Evolutionary conservation across 2,329 filamentous ascomycete genomes (phyloP).

Genomic region (Cytospora schulzeri): DNA sequence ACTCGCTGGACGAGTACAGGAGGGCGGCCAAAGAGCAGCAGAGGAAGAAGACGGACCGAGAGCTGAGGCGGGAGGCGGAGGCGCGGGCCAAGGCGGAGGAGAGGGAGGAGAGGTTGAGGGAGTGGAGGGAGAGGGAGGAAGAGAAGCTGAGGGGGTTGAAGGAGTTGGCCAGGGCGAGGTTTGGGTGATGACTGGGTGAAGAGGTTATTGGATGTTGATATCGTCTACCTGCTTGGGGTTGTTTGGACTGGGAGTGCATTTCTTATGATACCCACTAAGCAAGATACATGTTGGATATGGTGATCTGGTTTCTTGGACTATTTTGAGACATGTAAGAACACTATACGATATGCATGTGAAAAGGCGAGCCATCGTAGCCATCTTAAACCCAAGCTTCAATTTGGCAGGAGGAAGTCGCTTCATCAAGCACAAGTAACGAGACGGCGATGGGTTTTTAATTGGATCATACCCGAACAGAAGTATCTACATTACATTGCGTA

Average conservation of each 20-base stretch:
- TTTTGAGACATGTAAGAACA: neutral
- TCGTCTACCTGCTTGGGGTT: neutral
- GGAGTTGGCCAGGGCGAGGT: conserved; percentile 77
- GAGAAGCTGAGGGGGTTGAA: conserved; percentile 81
- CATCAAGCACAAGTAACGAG: too few relatives aligned
- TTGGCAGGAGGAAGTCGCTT: too few relatives aligned
- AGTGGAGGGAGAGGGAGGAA: conserved; percentile 76
- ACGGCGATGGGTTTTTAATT: too few relatives aligned
- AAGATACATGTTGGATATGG: neutral
- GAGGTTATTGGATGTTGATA: neutral
- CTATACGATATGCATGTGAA: too few relatives aligned
- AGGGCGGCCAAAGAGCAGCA: conserved; percentile 65
- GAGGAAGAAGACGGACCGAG: conserved; percentile 79
- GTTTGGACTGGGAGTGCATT: neutral
- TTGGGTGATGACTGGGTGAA: conserved; percentile 52
- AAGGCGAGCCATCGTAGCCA: too few relatives aligned
- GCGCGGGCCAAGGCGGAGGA: conserved; percentile 74
- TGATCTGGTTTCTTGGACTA: neutral
- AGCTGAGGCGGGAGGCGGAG: conserved; percentile 80
- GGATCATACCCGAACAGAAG: too few relatives aligned
- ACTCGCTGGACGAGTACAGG: conserved; percentile 69
- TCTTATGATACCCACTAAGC: neutral
- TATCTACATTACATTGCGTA: too few relatives aligned
- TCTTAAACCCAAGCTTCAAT: too few relatives aligned
- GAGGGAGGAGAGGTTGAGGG: conserved; percentile 73